Conservation (phyloP, 495 filamentous ascomycete species). For the Hypomontagnella monticulosa region DNA sequence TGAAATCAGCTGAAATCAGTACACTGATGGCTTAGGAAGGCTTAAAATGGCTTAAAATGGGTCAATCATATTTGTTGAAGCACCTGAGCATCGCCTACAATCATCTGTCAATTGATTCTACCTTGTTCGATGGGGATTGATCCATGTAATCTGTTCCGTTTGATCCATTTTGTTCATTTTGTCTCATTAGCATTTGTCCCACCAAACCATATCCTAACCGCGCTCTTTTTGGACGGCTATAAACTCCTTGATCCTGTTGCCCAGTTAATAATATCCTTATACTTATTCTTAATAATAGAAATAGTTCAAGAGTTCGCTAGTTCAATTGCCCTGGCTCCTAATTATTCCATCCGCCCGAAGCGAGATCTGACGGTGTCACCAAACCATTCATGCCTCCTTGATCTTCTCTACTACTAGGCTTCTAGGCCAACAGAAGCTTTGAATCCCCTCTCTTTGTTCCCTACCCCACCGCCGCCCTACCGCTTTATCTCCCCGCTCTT, state of each 20-base stretch:
- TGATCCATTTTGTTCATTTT: too few species aligned
- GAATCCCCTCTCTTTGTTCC: conserved; percentile 7
- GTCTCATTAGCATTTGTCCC: conserved; percentile 21
- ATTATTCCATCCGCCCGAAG: not conserved
- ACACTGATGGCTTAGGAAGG: not conserved
- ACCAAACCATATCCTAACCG: conserved; percentile 35
- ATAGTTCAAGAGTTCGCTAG: conserved; percentile 3
- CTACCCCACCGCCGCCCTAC: not conserved
- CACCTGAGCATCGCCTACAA: not conserved
- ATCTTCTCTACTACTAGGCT: conserved; percentile 24
- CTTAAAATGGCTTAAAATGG: not conserved
- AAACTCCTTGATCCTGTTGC: conserved; percentile 6
- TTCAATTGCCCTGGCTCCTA: conserved; percentile 12
- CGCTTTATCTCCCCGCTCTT: not conserved
- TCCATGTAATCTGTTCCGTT: not conserved
- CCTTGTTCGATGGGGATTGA: not conserved
- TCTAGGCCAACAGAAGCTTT: conserved; percentile 36
- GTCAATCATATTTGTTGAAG: conserved; percentile 18
- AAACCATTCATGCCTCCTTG: conserved; percentile 40
- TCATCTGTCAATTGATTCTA: not conserved
- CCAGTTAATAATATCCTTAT: conserved; percentile 1
- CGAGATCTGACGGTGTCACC: conserved; percentile 5
- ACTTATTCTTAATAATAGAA: not conserved
- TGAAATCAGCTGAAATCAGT: not conserved
- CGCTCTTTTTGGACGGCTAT: conserved; percentile 10